Conservation (phyloP, 2,329 filamentous ascomycete genomes). For the Didymella pinodella region DNA sequence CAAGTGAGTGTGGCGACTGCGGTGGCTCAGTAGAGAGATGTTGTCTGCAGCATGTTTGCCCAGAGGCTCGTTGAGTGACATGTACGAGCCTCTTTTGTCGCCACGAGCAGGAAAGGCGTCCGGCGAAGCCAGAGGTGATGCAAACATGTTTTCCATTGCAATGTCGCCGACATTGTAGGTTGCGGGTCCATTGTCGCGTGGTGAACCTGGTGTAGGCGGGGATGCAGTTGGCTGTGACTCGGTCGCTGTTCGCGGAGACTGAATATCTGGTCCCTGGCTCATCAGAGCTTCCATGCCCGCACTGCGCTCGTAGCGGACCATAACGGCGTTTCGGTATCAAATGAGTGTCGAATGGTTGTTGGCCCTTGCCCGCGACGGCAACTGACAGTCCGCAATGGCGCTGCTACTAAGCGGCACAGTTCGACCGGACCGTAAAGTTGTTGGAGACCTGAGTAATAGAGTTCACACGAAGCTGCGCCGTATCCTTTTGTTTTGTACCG, state of each 20-base stretch:
- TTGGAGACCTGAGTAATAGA: background rate
- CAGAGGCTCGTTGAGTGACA: constrained; percentile 27
- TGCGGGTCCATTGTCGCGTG: constrained; percentile 23
- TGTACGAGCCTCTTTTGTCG: constrained; percentile 32
- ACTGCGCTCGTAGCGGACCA: constrained; percentile 14
- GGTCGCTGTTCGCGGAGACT: constrained; percentile 6
- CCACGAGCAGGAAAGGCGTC: constrained; percentile 16
- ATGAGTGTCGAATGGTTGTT: background rate
- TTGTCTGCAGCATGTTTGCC: constrained; percentile 32
- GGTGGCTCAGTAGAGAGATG: constrained; percentile 25
- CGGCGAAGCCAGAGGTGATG: constrained; percentile 32
- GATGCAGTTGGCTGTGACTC: constrained; percentile 4
- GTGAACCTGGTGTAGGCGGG: constrained; percentile 24
- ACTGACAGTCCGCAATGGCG: background rate
- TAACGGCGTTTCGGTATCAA: background rate
- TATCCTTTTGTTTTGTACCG: constrained; percentile 2
- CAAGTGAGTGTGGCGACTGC: constrained; percentile 22
- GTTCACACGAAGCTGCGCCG: background rate
- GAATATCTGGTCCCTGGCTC: constrained; percentile 5
- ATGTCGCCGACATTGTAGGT: constrained; percentile 33
- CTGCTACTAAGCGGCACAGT: background rate
- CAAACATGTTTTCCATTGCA: constrained; percentile 34
- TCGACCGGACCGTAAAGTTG: background rate
- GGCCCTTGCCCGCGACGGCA: background rate
- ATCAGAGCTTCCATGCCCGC: constrained; percentile 8